A percentile compares a stretch with the other conserved stretches of the same genome.
Conservation (phyloP, 2,329 filamentous ascomycete species). For the Xylariomycetidae sp. region DNA sequence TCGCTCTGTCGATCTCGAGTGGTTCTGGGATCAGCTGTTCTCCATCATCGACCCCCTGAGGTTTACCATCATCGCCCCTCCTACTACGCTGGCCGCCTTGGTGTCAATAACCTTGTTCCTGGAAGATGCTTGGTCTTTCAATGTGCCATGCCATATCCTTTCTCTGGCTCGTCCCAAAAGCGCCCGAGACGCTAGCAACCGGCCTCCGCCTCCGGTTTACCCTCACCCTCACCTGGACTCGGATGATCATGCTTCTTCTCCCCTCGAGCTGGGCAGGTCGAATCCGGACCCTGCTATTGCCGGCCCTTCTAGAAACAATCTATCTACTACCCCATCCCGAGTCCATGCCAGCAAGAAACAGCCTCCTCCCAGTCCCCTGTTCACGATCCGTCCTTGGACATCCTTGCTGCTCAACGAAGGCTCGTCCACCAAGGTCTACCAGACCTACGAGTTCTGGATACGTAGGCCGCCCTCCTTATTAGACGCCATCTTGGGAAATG, state of each 20-base stretch:
- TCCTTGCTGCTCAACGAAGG: slow-evolving; percentile 68
- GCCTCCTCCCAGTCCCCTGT: slow-evolving; percentile 35
- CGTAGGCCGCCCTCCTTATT: slow-evolving; percentile 60
- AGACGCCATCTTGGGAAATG: slow-evolving; percentile 41
- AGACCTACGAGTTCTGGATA: slow-evolving; percentile 66
- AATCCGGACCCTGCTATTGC: too few species aligned
- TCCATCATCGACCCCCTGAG: slow-evolving; percentile 45
- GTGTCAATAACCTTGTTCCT: slow-evolving; percentile 53
- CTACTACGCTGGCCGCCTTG: slow-evolving; percentile 57
- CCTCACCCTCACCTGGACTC: neutral
- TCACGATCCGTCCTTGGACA: slow-evolving; percentile 60
- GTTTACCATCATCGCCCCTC: slow-evolving; percentile 57
- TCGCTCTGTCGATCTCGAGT: slow-evolving; percentile 27
- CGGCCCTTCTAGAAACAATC: too few species aligned
- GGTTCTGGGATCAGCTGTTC: slow-evolving; percentile 55
- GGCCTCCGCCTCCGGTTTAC: too few species aligned
- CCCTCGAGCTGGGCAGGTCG: neutral
- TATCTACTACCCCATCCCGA: slow-evolving; percentile 2
- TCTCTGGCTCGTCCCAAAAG: slow-evolving; percentile 34
- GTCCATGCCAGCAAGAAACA: slow-evolving; percentile 2
- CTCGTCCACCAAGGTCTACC: slow-evolving; percentile 66
- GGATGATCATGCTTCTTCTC: slow-evolving; percentile 4
- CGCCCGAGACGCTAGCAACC: too few species aligned
- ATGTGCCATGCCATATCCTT: slow-evolving; percentile 58
- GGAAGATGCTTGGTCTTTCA: slow-evolving; percentile 59